phyloP scores from a whole-genome alignment of 2,329 filamentous ascomycete genomes.

The Coniochaeta hoffmannii region DNA sequence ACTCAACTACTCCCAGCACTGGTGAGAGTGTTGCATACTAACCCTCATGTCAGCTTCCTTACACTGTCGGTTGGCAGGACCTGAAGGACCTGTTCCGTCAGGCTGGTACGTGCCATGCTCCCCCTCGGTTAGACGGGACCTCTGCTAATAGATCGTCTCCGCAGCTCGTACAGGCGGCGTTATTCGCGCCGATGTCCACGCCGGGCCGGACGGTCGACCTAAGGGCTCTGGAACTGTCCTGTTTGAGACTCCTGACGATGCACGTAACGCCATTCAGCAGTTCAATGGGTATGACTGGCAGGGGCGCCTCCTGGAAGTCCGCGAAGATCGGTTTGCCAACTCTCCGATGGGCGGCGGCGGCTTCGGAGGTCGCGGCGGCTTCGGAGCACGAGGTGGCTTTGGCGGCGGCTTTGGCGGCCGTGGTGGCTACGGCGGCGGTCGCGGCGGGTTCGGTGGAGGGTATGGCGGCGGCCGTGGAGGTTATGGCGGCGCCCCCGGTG shows the following conservation, averaged over 20 bases:
- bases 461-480: constrained; percentile 36
- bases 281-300: constrained; percentile 99
- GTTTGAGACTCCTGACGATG: constrained; percentile 91
- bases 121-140: background rate
- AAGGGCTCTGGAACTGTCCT: constrained; percentile 97
- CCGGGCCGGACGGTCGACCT: constrained; percentile 82
- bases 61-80: constrained; percentile 97
- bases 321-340: constrained; percentile 88
- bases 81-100: constrained; percentile 98
- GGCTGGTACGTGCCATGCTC: constrained; percentile 77
- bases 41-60: constrained; percentile 66
- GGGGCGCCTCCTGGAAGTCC: constrained; percentile 84
- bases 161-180: constrained; percentile 64
- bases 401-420: constrained; percentile 48
- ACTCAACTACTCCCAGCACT: constrained; percentile 13
- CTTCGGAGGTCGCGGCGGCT: constrained; percentile 52
- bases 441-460: constrained; percentile 32
- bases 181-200: constrained; percentile 90
- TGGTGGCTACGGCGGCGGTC: constrained; percentile 36
- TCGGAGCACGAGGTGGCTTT: constrained; percentile 49
- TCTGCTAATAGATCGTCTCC: constrained; percentile 11
- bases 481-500: constrained; percentile 39
- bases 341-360: constrained; percentile 38
- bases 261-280: constrained; percentile 89
- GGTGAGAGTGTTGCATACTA: constrained; percentile 8